Conservation (phyloP, 768 basidiomycete species). For the Calocybe cyanea region DNA sequence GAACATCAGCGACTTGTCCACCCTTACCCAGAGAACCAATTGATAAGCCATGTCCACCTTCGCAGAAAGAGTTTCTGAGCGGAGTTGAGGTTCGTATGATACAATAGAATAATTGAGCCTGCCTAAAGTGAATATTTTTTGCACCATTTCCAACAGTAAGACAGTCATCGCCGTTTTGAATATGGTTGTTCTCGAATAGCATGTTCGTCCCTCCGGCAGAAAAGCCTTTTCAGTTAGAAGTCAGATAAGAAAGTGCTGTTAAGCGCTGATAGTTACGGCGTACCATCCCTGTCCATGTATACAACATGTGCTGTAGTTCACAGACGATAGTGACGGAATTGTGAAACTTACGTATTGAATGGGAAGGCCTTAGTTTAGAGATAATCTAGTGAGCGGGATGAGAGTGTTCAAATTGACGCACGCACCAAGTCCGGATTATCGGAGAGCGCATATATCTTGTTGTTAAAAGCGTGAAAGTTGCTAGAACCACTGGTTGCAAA, state of each 20-base stretch:
- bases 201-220: conserved; percentile 54
- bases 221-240: conserved; percentile 31
- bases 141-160: conserved; percentile 55
- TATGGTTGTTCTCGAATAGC: conserved; percentile 54
- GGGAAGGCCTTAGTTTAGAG: conserved; percentile 41
- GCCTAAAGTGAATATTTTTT: conserved; percentile 50
- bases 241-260: background rate
- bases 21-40: conserved; percentile 48
- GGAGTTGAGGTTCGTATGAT: background rate
- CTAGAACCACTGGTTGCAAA: conserved; percentile 47
- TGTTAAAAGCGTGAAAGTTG: conserved; percentile 51
- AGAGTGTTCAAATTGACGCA: background rate
- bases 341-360: conserved; percentile 50
- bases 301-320: background rate
- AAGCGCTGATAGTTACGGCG: background rate
- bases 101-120: background rate
- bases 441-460: conserved; percentile 51
- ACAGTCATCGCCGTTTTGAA: conserved; percentile 63
- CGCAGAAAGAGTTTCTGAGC: conserved; percentile 46
- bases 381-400: background rate
- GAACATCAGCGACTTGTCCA: conserved; percentile 50
- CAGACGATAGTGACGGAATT: background rate
- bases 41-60: conserved; percentile 57
- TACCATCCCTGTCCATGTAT: conserved; percentile 32
- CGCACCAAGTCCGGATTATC: conserved; percentile 29